Evolutionary conservation across 768 basidiomycete species (phyloP), one percentile per base, ranked within the genome.

Genomic region (Russula earlei): DNA sequence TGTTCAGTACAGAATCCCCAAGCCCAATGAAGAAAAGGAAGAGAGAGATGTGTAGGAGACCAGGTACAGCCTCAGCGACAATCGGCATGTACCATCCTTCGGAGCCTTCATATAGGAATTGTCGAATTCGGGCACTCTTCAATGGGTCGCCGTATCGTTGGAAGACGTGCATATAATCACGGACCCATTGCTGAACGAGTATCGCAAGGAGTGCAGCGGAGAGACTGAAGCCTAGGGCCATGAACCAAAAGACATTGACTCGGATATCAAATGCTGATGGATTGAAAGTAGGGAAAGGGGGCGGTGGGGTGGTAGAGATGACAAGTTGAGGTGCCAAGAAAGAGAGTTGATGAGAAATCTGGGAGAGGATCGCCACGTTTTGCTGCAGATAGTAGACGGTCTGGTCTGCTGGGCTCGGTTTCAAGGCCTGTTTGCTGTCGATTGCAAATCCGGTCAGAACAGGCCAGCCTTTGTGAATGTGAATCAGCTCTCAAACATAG

Each of bases 1-100:
- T 64, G 6, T 72, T 66, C 52, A 65, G 65, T 24, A 78, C 65
- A 62, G 78, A 77, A 22, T 72, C 69, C 31, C 76, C 64, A 24
- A 81, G 69, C 27, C 76, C 74, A 31, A 72, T 68, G 63, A 82
- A 73, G 65, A 80, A 79, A 2, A 79, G 68, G 19, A 77, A 70
- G 12, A 79, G 67, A 1, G 77, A 75, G 5, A 74, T 66, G 54
- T 80, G 78, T n/a, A 81, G 69, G 14, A 79, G 70, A 20, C 73
- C 67, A 2, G 77, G 78, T 33, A 80, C 73, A 14, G 67, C 61
- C 29, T 74, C 71, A 1, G 78, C 73, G 4, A 79, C 62, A 1
- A 68, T 64, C 7, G 69, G 63, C 66, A 79, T 71, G 10, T 66
- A 63, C 64, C 75, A 79, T 41, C 61, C 64, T n/a, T 69, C 65